phyloP scores from a whole-genome alignment of 140 eudicot genomes.

The Senecio squalidus region DNA sequence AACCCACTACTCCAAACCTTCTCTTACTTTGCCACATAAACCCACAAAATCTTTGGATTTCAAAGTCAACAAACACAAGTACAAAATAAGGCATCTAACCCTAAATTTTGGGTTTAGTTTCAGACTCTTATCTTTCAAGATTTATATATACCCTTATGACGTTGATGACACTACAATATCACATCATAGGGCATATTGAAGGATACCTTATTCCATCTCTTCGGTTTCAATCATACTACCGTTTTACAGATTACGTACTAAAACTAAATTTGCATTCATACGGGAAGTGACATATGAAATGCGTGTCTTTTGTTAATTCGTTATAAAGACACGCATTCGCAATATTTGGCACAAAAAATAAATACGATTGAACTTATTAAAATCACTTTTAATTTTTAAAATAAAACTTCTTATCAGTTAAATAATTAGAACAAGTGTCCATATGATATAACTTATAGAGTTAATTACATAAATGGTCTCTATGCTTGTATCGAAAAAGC shows the following conservation, averaged over 20 bases:
- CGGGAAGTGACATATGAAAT: background rate
- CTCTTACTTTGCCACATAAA: constrained; percentile 31
- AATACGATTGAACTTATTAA: no score
- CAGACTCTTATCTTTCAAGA: constrained; percentile 31
- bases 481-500: no score
- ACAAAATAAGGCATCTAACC: constrained; percentile 28
- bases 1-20: constrained; percentile 35
- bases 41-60: constrained; percentile 25
- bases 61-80: constrained; percentile 32
- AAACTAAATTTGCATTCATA: background rate
- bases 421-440: no score
- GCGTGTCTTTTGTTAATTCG: no score
- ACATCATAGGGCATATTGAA: constrained; percentile 12
- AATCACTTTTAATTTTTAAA: no score
- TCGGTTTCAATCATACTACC: background rate
- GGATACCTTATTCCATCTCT: background rate
- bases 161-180: constrained; percentile 20
- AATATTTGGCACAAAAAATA: no score
- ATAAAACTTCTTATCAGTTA: no score
- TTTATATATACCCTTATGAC: constrained; percentile 8
- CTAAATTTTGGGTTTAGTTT: constrained; percentile 25
- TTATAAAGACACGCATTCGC: no score
- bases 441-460: no score
- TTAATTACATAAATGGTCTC: no score
- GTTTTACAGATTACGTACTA: background rate